Evolutionary conservation across 495 filamentous ascomycete genomes (phyloP), one percentile per base, ranked within the genome.

Genomic region (Polyplosphaeria fusca): DNA sequence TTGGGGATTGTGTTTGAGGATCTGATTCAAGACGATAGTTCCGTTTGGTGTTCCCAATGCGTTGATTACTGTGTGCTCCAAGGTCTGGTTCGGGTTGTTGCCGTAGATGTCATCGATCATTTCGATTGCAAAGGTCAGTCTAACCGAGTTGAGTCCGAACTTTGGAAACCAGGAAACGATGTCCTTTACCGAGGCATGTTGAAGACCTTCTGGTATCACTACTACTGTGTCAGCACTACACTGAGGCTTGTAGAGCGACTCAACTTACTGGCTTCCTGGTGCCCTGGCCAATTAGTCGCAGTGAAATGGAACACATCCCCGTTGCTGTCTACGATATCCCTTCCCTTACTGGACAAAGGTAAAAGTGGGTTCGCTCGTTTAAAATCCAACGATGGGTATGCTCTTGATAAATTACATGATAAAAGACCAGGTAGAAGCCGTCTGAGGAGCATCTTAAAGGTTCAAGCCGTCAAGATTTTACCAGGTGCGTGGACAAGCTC

Each of bases 51-150:
- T 20, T 14, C 73, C 76, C 14, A 72, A 73, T 2, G 60, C 50
- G 14, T 47, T 38, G 61, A 81, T 77, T 3, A 76, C 67, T 57
- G 68, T 67, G 5, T 60, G 52, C 18, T 51, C 54, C 3, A 58
- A 26, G 22, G 30, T 79, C 68, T 24, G 58, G 41, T 22, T 70
- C 47, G 43, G 52, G 19, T 2, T 74, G 71, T 67, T 72, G 63
- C 16, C 78, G 69, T 1, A 51, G 3, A 50, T 50, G 46, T 58
- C 54, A 24, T 58, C 54, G 35, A 77, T 73, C 56, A 75, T 73
- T 60, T 80, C 77, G 66, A 72, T 77, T 27, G 69, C 70, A 68
- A 74, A 80, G 24, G 76, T 79, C 20, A 80, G 69, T n/a, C 77
- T 76, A 40, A 80, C 75, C 66, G 76, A 79, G 72, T 78, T 79